Evolutionary conservation across 1,139 yeast species (phyloP), one percentile per base, ranked within the genome.

Genomic region (Hemisphaericaspora lyxosophila): DNA sequence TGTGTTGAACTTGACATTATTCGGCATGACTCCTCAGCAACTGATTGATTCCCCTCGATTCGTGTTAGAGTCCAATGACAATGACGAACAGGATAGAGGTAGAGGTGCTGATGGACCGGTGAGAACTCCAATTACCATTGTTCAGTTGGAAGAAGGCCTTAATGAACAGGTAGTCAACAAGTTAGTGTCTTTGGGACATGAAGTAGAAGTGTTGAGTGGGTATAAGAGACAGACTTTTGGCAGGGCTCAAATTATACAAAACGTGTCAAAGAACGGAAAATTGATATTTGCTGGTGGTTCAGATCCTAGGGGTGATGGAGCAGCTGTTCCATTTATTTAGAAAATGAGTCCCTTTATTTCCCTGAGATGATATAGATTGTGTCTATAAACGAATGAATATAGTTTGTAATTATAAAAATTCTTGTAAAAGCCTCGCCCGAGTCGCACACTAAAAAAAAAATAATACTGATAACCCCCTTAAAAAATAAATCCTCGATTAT

Each of bases 261-360:
- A 69, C 43, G 73, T 66, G 24, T 52, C 64, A 3, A 53, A 50
- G 22, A 57, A 60, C 26, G 78, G 74, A 4, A 48, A 55, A 29
- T 57, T 75, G 36, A 70, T 80, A 1, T 81, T 75, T 57, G 70
- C 83, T 29, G 95, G 79, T 7, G 95, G 95, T 0, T 79, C 86
- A 40, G 95, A 86, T 49, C 73, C 72, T 24, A 68, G 95, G 44
- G 95, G 90, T 11, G 95, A 86, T 54, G 95, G 95, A 5, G 83
- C 85, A 1, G 83, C 90, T 5, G 74, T 76, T 8, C 46, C 49
- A 5, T 39, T 46, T 23, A 31, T 43, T 13, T 46, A 33, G n/a
- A n/a, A n/a, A n/a, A n/a, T n/a, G n/a, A n/a, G n/a, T n/a, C n/a
- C n/a, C n/a, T n/a, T n/a, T n/a, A n/a, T n/a, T n/a, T n/a, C n/a